phyloP scores from a whole-genome alignment of 495 filamentous ascomycete genomes.

The Penicillium lagena region DNA sequence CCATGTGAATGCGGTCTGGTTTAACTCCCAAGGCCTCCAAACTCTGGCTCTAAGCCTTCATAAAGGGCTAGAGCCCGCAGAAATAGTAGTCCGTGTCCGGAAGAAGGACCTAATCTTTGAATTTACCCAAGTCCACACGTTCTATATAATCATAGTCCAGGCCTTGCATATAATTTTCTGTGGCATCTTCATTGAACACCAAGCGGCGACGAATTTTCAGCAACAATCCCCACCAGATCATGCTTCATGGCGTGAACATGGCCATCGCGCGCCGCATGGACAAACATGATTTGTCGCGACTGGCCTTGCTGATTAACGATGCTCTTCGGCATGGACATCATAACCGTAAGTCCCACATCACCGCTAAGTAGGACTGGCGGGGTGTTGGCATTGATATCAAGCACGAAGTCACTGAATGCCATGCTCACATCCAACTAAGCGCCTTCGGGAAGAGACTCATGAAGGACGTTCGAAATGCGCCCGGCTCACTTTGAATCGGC shows the following conservation, averaged over 20 bases:
- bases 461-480: constrained; percentile 63
- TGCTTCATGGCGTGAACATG: constrained; percentile 35
- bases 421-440: constrained; percentile 48
- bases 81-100: constrained; percentile 55
- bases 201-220: too few species aligned
- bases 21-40: constrained; percentile 47
- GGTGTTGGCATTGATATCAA: constrained; percentile 26
- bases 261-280: constrained; percentile 24
- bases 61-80: constrained; percentile 64
- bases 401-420: constrained; percentile 57
- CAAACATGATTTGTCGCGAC: constrained; percentile 17
- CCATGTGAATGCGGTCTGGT: constrained; percentile 52
- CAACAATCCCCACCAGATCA: constrained; percentile 30
- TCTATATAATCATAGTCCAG: constrained; percentile 49
- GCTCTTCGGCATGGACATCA: constrained; percentile 55
- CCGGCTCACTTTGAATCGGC: constrained; percentile 16
- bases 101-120: constrained; percentile 48
- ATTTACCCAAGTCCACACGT: constrained; percentile 47
- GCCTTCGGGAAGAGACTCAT: constrained; percentile 52
- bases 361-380: constrained; percentile 54
- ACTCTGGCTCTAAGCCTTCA: constrained; percentile 45
- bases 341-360: constrained; percentile 56
- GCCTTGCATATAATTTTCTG: constrained; percentile 41
- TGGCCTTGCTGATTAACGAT: constrained; percentile 6
- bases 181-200: constrained; percentile 28